Conservation (phyloP, 2,329 filamentous ascomycete genomes). For the Talaromyces sp. region DNA sequence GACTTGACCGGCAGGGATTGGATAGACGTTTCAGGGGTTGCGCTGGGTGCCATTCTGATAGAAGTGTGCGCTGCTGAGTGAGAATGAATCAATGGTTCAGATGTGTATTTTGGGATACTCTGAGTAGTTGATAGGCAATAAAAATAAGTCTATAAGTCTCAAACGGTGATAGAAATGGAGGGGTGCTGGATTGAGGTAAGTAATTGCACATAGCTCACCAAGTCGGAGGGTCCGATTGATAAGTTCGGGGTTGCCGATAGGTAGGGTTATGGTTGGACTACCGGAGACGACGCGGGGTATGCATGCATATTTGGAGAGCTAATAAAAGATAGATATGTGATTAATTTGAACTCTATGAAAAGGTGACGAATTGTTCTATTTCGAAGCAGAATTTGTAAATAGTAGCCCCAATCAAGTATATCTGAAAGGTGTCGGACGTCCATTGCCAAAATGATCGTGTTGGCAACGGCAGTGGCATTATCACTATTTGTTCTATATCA, state of each 20-base stretch:
- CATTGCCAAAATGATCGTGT: background rate
- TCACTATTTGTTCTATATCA: background rate
- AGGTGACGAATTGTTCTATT: background rate
- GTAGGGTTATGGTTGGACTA: too few species aligned
- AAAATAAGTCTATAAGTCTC: background rate
- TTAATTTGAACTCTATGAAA: background rate
- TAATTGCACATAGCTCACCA: background rate
- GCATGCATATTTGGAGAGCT: background rate
- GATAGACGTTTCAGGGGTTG: background rate
- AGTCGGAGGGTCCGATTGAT: background rate
- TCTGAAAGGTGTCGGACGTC: background rate
- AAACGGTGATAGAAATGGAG: background rate
- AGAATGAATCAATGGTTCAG: background rate
- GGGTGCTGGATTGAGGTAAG: background rate
- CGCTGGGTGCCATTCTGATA: constrained; percentile 2
- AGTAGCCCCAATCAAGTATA: background rate
- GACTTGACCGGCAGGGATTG: background rate
- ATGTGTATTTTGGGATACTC: background rate
- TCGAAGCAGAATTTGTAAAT: background rate
- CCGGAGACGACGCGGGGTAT: background rate
- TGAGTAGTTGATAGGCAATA: background rate
- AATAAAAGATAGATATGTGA: background rate
- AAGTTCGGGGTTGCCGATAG: background rate
- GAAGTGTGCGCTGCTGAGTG: background rate
- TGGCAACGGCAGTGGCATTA: background rate